phyloP scores from a whole-genome alignment of 441 rosid genomes.

The Omphalea diandra region DNA sequence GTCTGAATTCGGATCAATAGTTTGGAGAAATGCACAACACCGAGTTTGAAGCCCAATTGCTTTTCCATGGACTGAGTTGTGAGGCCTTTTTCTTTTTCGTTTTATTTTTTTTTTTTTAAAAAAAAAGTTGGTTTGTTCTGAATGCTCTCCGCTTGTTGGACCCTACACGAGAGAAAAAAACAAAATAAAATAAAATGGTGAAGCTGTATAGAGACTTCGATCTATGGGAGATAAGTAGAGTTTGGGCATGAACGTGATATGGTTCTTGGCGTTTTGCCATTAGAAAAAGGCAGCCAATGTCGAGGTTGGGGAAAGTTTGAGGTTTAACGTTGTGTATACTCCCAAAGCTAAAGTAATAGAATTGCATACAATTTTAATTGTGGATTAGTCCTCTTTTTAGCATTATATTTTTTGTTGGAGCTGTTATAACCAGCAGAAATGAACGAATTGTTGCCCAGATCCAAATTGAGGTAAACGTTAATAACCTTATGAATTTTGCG shows the following conservation, averaged over 20 bases:
- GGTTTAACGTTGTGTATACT: not conserved
- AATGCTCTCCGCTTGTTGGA: slow-evolving; percentile 5
- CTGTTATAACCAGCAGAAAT: not conserved
- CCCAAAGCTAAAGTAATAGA: not conserved
- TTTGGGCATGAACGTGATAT: not conserved
- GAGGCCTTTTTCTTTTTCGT: slow-evolving; percentile 14
- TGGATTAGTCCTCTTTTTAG: not conserved
- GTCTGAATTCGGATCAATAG: slow-evolving; percentile 63
- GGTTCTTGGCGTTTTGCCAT: not conserved
- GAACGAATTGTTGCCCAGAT: too few relatives aligned
- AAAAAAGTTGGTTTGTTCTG: not conserved
- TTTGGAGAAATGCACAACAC: slow-evolving; percentile 58
- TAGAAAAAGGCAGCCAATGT: slow-evolving; percentile 5
- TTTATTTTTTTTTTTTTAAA: too few relatives aligned
- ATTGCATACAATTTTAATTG: not conserved
- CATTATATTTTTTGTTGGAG: not conserved
- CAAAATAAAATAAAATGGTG: not conserved
- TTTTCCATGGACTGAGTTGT: slow-evolving; percentile 54
- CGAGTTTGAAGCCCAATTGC: slow-evolving; percentile 77
- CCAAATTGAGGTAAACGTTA: too few relatives aligned
- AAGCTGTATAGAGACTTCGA: not conserved
- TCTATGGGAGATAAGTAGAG: not conserved
- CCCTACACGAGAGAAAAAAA: too few relatives aligned
- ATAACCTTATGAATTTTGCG: too few relatives aligned
- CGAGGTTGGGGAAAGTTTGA: too few relatives aligned